Percentiles rank a stretch among this genome's conserved stretches.
These are phyloP conservation scores for Cercospora sesami DNA, from an alignment of 2,329 filamentous ascomycete genomes.

Conservation along the genomic window DNA sequence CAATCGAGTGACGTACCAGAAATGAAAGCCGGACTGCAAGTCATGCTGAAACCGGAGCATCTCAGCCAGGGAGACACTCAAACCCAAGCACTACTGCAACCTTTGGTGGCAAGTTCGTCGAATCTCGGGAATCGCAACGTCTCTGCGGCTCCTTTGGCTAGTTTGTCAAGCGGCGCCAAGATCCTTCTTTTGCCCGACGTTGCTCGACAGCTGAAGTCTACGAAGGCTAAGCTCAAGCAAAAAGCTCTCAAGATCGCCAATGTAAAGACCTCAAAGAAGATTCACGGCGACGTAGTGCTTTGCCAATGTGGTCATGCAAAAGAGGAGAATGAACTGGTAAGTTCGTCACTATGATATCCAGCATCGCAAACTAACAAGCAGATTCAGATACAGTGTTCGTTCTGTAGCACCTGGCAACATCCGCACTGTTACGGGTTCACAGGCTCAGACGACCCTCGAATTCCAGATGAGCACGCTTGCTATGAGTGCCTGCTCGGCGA, in stretches of 20 bases:
- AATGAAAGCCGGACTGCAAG: conserved; percentile 31
- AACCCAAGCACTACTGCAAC: conserved; percentile 21
- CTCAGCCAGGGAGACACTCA: conserved; percentile 40
- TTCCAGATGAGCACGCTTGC: conserved; percentile 48
- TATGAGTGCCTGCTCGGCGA: conserved; percentile 47
- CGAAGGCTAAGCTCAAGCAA: conserved; percentile 19
- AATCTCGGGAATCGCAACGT: conserved; percentile 2
- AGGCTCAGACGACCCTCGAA: conserved; percentile 39
- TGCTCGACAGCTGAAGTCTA: conserved; percentile 11
- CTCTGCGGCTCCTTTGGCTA: background rate
- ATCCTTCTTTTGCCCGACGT: conserved; percentile 22
- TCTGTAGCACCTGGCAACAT: conserved; percentile 51
- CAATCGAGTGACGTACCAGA: conserved; percentile 28
- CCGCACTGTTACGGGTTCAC: conserved; percentile 50
- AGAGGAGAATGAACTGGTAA: conserved; percentile 47
- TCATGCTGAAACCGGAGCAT: conserved; percentile 34
- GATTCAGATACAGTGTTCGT: conserved; percentile 46
- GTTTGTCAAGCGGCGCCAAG: background rate
- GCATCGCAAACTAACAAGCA: conserved; percentile 6
- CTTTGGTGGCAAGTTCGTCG: background rate
- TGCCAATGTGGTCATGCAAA: conserved; percentile 47
- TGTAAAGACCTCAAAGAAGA: conserved; percentile 8
- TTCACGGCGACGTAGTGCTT: conserved; percentile 31
- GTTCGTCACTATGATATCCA: conserved; percentile 10
- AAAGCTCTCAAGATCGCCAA: conserved; percentile 25